Conservation (phyloP, 495 filamentous ascomycete genomes). For the Xylaria longipes region DNA sequence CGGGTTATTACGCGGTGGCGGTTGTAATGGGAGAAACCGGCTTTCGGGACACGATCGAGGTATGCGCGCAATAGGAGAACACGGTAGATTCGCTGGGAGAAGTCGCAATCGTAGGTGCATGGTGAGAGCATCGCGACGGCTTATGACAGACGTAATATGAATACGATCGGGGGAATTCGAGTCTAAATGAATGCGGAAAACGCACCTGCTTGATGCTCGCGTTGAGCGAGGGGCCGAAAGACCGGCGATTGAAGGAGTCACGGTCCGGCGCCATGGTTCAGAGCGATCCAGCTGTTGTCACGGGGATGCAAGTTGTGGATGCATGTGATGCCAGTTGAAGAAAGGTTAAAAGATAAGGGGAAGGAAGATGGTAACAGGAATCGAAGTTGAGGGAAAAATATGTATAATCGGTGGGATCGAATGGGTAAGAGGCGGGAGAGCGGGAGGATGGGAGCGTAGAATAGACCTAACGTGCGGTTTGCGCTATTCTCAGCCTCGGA, state of each 20-base stretch:
- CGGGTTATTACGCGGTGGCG: background rate
- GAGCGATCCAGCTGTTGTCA: conserved; percentile 34
- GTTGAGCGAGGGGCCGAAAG: conserved; percentile 52
- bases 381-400: background rate
- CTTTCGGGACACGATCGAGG: background rate
- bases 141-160: background rate
- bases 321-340: conserved; percentile 35
- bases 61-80: conserved; percentile 9
- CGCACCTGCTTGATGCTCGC: conserved; percentile 55
- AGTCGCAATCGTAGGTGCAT: conserved; percentile 15
- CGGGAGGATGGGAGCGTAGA: background rate
- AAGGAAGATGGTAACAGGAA: background rate
- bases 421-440: background rate
- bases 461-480: conserved; percentile 11
- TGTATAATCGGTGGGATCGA: background rate
- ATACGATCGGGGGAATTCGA: conserved; percentile 5
- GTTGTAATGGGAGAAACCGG: background rate
- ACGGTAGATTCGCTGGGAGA: background rate
- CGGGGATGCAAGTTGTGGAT: conserved; percentile 26
- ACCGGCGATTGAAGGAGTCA: conserved; percentile 50
- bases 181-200: conserved; percentile 30
- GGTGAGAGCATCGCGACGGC: background rate
- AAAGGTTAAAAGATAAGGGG: conserved; percentile 4
- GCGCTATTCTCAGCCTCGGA: conserved; percentile 10
- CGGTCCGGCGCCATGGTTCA: conserved; percentile 42